These are phyloP conservation scores for Amniculicola lignicola DNA, from an alignment of 495 filamentous ascomycete genomes.

Conservation along the genomic window DNA sequence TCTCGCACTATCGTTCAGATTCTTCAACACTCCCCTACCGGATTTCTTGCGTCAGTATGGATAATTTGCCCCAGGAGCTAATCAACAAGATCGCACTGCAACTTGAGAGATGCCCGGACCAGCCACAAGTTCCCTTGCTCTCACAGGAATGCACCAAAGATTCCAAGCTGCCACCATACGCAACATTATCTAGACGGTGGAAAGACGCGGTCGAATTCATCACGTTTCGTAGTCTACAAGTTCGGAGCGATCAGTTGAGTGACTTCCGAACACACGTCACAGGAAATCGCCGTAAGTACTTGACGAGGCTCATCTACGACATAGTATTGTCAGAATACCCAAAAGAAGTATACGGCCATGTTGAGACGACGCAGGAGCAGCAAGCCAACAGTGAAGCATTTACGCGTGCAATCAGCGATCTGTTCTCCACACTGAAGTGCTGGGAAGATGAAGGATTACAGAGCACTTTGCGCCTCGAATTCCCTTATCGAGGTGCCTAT, in stretches of 20 bases:
- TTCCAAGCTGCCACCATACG: background rate
- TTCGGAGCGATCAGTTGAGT: background rate
- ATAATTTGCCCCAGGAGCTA: background rate
- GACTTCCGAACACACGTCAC: background rate
- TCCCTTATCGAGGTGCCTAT: constrained; percentile 1
- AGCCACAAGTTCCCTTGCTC: background rate
- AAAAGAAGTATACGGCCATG: background rate
- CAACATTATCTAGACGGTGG: background rate
- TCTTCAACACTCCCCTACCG: too few relatives aligned
- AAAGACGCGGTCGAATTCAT: background rate
- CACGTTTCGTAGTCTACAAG: background rate
- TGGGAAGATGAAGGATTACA: background rate
- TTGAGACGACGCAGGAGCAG: background rate
- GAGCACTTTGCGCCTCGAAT: background rate
- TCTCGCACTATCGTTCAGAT: too few relatives aligned
- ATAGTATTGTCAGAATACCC: background rate
- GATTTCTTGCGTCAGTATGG: too few relatives aligned
- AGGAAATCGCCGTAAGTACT: background rate
- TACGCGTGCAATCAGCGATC: background rate
- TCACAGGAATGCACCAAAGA: background rate
- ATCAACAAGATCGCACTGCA: background rate
- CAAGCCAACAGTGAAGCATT: background rate
- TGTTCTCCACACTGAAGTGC: background rate
- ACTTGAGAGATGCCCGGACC: background rate
- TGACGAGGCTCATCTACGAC: background rate